Evolutionary conservation across 257 asterid species (phyloP).

Genomic region (Solanum appendiculatum): DNA sequence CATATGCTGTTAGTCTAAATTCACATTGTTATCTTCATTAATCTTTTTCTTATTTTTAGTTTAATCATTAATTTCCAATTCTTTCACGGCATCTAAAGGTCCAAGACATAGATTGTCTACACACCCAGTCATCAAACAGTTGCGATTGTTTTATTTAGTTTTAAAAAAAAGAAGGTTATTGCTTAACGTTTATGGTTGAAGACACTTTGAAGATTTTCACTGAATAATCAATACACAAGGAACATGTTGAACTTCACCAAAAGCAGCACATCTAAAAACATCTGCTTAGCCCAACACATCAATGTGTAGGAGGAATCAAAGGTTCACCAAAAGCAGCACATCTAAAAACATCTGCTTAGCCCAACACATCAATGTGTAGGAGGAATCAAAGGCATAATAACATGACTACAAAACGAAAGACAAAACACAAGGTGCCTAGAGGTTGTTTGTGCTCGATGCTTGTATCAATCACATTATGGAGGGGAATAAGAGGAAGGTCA

Average conservation of each 20-base stretch:
- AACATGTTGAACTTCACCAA: background rate
- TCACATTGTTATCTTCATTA: background rate
- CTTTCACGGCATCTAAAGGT: background rate
- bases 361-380: background rate
- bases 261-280: background rate
- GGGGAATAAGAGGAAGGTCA: background rate
- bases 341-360: background rate
- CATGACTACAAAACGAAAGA: background rate
- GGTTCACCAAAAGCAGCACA: background rate
- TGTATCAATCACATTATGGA: background rate
- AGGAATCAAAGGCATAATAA: background rate
- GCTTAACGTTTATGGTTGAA: background rate
- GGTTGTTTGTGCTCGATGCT: background rate
- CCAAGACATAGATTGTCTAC: background rate
- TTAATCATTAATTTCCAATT: background rate
- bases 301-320: too few relatives aligned
- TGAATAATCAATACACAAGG: background rate
- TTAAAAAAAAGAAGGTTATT: too few relatives aligned
- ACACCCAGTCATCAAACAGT: background rate
- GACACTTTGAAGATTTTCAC: background rate
- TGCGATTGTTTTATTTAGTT: too few relatives aligned
- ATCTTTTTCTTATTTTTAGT: background rate
- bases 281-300: background rate
- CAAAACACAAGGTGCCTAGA: background rate
- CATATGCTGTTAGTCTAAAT: background rate